A percentile compares a stretch with the other conserved stretches of the same genome.
Conservation (phyloP, 106 monocot species). For the Acorus gramineus region DNA sequence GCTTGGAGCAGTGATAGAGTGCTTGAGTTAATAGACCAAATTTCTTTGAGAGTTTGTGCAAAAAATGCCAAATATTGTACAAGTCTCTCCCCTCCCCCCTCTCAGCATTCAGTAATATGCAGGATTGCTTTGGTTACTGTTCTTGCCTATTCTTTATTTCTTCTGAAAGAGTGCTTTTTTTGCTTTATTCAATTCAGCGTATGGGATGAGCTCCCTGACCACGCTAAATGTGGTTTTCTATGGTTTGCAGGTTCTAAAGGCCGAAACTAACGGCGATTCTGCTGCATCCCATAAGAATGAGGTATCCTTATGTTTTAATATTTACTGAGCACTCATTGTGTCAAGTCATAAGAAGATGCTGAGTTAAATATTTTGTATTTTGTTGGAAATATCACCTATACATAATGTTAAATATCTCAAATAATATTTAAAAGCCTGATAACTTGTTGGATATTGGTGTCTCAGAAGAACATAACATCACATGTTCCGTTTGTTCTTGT, state of each 20-base stretch:
- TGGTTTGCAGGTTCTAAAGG: slow-evolving; percentile 34
- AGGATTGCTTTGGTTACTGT: neutral
- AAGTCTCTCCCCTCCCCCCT: too few relatives aligned
- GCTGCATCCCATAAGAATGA: slow-evolving; percentile 36
- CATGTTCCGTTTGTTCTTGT: neutral
- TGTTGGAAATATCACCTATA: too few relatives aligned
- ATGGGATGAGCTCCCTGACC: neutral
- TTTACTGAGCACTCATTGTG: neutral
- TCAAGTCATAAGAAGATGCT: neutral
- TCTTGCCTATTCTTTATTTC: neutral
- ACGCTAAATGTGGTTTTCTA: slow-evolving; percentile 1
- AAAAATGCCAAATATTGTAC: too few relatives aligned
- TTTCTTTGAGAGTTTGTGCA: too few relatives aligned
- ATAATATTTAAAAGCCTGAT: too few relatives aligned
- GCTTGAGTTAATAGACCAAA: too few relatives aligned
- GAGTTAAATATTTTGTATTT: too few relatives aligned
- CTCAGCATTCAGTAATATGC: too few relatives aligned
- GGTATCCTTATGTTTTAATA: slow-evolving; percentile 32
- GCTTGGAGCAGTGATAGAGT: too few relatives aligned
- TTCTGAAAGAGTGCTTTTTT: neutral
- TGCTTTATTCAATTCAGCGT: neutral
- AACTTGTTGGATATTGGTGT: too few relatives aligned
- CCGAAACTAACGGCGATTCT: slow-evolving; percentile 24
- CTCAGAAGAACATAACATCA: too few relatives aligned
- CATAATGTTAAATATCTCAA: too few relatives aligned